Base-by-base conservation (phyloP, 192 early-diverging fungal species). In the Podochytrium sp. region DNA sequence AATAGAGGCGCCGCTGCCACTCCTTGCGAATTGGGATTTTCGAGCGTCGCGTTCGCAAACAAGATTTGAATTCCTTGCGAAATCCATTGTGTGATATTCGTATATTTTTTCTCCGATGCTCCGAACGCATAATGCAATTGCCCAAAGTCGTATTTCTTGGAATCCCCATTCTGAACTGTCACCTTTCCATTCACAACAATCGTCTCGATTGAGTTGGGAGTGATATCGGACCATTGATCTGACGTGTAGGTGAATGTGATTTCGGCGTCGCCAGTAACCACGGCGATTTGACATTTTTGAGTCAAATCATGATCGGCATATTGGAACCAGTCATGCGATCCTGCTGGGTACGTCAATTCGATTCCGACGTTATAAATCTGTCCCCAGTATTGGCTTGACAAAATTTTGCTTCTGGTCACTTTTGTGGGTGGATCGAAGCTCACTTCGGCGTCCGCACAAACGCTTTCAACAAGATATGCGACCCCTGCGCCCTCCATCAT, bases 11-110 rank as follows among this genome's bases (percentile, higher is more conserved):
- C 7, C 30, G 43, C 64, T 16, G 12, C 4, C 20, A 32, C 4
- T 27, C 32, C 25, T 18, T n/a, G 10, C 20, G 25, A 4, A 14
- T 20, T 29, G 27, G 14, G 18, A 4, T 38, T 14, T 50, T 66
- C 12, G 5, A 66, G 20, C 4, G 10, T 42, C 7, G 39, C 25
- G 43, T 30, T 18, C 5, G n/a, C 30, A 18, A 66, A 16, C 7
- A 16, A 14, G 16, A 41, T 5, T 25, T n/a, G 33, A 50, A 66
- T 66, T 27, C 33, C 64, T 30, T 66, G n/a, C 30, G 23, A 4
- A 66, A 66, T 66, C 64, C 64, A 66, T 18, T 49, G 10, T 42
- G 64, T 66, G 12, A 42, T 50, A 30, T 50, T 41, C 5, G n/a
- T 6, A 16, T 66, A 49, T 23, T 12, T 6, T 10, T 16, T 16